These are phyloP conservation scores for Sequoiadendron giganteum DNA, from an alignment of 75 land plant species.

Conservation along the genomic window DNA sequence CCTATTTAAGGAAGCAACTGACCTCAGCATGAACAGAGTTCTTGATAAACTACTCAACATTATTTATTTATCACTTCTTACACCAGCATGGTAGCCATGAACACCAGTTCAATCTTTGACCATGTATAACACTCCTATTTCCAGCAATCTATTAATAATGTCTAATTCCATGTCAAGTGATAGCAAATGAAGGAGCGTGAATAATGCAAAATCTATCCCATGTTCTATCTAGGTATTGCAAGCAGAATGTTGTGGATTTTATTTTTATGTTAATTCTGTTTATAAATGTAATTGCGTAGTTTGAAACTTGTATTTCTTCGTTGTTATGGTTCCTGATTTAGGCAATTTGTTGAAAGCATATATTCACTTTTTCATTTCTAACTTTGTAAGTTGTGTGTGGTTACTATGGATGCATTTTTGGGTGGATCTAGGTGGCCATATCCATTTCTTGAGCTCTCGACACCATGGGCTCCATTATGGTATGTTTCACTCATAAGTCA, in stretches of 20 bases:
- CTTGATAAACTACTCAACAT: not conserved
- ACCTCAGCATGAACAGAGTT: not conserved
- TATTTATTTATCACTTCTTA: not conserved
- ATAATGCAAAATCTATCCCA: not conserved
- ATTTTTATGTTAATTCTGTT: not conserved
- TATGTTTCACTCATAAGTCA: slow-evolving; percentile 12
- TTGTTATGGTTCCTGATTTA: not conserved
- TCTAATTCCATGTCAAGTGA: not conserved
- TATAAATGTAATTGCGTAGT: not conserved
- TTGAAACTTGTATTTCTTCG: not conserved
- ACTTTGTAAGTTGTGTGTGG: not conserved
- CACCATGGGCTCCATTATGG: slow-evolving; percentile 69
- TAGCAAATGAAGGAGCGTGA: not conserved
- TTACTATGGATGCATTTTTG: not conserved
- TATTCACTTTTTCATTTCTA: not conserved
- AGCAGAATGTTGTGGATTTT: not conserved
- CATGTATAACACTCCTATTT: not conserved
- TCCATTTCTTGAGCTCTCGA: slow-evolving; percentile 58
- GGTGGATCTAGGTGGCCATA: slow-evolving; percentile 67
- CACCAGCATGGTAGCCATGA: not conserved
- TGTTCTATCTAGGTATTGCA: not conserved
- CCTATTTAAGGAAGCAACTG: not conserved
- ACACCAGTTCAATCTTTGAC: not conserved
- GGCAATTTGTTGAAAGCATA: not conserved
- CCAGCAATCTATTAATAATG: not conserved